Conservation (phyloP, 2,329 filamentous ascomycete species). For the Curvularia hawaiiensis region DNA sequence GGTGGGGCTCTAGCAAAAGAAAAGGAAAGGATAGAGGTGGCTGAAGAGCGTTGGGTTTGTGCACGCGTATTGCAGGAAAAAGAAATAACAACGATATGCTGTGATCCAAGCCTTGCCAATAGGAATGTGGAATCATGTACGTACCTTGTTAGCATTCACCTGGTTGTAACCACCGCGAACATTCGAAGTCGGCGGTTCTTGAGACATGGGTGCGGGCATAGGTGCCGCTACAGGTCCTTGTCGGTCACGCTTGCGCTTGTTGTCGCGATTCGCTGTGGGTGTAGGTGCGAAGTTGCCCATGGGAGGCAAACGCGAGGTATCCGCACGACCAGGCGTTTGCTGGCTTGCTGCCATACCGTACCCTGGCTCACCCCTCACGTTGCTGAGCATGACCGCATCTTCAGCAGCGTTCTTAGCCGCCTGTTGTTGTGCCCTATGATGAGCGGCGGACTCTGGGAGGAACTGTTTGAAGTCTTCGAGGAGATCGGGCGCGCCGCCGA, state of each 20-base stretch:
- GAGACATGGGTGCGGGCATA: conserved; percentile 39
- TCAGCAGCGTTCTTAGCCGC: conserved; percentile 69
- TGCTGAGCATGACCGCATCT: conserved; percentile 70
- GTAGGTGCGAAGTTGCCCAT: conserved; percentile 92
- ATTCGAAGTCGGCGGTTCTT: conserved; percentile 43
- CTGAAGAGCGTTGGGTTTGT: conserved; percentile 4
- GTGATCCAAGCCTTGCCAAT: conserved; percentile 4
- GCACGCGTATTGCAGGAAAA: conserved; percentile 8
- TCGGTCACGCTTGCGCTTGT: conserved; percentile 79
- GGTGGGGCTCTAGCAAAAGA: background rate
- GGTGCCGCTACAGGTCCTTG: conserved; percentile 53
- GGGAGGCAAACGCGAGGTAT: conserved; percentile 71
- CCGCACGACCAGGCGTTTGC: conserved; percentile 54
- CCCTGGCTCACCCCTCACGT: conserved; percentile 61
- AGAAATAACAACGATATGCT: conserved; percentile 7
- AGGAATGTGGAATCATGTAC: conserved; percentile 15
- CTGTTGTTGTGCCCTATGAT: conserved; percentile 60
- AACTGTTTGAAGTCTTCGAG: conserved; percentile 99
- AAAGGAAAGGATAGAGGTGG: background rate
- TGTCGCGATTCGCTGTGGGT: conserved; percentile 83
- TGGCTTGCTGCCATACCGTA: conserved; percentile 51
- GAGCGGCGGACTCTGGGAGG: conserved; percentile 83
- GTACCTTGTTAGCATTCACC: conserved; percentile 40
- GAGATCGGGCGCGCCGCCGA: conserved; percentile 90
- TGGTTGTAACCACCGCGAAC: conserved; percentile 38